Evolutionary conservation across 352 stramenopile species (phyloP).

Genomic region (Pythium sp.): DNA sequence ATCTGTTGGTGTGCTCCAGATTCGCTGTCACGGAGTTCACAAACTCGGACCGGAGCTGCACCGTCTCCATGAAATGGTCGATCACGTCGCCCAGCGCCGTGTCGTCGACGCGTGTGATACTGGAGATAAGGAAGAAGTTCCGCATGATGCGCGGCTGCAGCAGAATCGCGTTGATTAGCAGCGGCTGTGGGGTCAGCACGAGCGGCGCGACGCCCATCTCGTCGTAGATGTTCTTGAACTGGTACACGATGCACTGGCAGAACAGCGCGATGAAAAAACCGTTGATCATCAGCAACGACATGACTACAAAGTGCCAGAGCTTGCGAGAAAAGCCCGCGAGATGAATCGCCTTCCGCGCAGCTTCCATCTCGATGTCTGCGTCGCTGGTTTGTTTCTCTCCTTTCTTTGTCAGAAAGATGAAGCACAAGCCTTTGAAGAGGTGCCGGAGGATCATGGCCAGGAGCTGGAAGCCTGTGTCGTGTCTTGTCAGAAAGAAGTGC

Average conservation of each 20-base stretch:
- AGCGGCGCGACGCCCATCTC: not conserved
- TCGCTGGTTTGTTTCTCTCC: not conserved
- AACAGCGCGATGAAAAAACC: constrained; percentile 18
- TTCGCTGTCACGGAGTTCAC: constrained; percentile 6
- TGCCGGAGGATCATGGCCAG: constrained; percentile 13
- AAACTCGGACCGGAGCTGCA: constrained; percentile 19
- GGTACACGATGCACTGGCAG: constrained; percentile 14
- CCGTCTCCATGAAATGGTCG: constrained; percentile 18
- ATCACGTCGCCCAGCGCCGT: constrained; percentile 16
- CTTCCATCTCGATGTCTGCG: not conserved
- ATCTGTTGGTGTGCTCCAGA: constrained; percentile 6
- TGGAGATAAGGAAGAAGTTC: constrained; percentile 16
- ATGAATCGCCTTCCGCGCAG: not conserved
- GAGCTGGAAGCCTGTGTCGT: constrained; percentile 33
- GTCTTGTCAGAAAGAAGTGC: not conserved
- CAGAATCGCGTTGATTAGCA: constrained; percentile 16
- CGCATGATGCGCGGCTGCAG: constrained; percentile 17
- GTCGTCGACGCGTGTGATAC: constrained; percentile 17
- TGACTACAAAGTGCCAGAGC: constrained; percentile 12
- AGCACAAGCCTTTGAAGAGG: not conserved
- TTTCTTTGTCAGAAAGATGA: not conserved
- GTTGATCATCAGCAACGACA: constrained; percentile 15
- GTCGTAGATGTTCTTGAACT: constrained; percentile 9
- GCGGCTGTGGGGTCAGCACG: not conserved
- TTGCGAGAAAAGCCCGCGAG: constrained; percentile 5